These are phyloP conservation scores for Flaveria robusta DNA, from an alignment of 129 eudicot species.

Conservation along the genomic window DNA sequence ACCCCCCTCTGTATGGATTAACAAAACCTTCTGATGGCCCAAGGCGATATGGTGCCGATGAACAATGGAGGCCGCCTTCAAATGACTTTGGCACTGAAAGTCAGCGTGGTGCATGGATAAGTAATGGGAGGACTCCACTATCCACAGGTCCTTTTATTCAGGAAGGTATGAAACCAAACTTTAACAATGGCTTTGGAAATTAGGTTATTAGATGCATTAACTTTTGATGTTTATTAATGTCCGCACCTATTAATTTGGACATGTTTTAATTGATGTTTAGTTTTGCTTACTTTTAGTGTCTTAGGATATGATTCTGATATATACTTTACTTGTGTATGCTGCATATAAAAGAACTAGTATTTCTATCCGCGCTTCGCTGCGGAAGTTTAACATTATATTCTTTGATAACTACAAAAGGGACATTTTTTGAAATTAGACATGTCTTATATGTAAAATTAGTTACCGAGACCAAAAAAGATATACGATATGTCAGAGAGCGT, in stretches of 20 bases:
- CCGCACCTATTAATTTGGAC: not conserved
- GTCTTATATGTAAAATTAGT: too few relatives aligned
- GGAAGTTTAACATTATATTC: too few relatives aligned
- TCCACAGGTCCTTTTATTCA: conserved; percentile 55
- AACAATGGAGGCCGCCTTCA: conserved; percentile 64
- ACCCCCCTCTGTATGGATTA: conserved; percentile 46
- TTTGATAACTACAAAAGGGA: too few relatives aligned
- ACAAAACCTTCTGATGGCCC: conserved; percentile 57
- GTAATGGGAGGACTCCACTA: conserved; percentile 55
- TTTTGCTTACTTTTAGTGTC: conserved; percentile 6
- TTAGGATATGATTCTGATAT: conserved; percentile 17
- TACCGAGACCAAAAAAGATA: too few relatives aligned
- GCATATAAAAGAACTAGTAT: not conserved
- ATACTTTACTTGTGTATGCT: not conserved
- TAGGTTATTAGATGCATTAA: not conserved
- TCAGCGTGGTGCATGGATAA: conserved; percentile 56
- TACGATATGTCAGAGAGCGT: too few relatives aligned
- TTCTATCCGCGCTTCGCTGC: too few relatives aligned
- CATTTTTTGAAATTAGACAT: too few relatives aligned
- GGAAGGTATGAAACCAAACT: conserved; percentile 54
- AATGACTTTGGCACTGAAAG: conserved; percentile 56
- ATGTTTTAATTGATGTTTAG: conserved; percentile 15
- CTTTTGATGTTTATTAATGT: conserved; percentile 1
- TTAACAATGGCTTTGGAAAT: conserved; percentile 14
- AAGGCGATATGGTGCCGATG: conserved; percentile 64